phyloP scores from a whole-genome alignment of 495 filamentous ascomycete species.

The Zalerion maritima region DNA sequence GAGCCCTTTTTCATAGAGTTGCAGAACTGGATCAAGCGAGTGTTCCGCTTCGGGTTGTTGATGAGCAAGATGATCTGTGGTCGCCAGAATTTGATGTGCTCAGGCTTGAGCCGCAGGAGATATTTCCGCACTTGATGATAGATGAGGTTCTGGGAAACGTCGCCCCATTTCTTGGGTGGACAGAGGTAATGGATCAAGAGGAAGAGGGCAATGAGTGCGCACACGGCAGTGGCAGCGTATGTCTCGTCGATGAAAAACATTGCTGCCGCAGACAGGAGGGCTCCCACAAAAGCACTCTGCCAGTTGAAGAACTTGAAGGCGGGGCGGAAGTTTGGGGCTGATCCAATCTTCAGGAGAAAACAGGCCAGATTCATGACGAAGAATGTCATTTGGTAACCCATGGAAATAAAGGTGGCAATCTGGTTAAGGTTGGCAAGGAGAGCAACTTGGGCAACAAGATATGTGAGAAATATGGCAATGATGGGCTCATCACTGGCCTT shows the following conservation, averaged over 20 bases:
- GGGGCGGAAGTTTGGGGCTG: conserved; percentile 81
- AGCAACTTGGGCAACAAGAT: conserved; percentile 58
- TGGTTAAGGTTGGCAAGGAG: conserved; percentile 79
- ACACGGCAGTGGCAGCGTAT: conserved; percentile 64
- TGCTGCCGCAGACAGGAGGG: conserved; percentile 55
- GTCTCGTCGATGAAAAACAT: conserved; percentile 87
- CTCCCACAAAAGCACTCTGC: conserved; percentile 63
- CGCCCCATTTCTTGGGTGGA: conserved; percentile 78
- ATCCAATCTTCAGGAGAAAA: conserved; percentile 79
- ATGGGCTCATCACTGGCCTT: conserved; percentile 62
- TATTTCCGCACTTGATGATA: conserved; percentile 91
- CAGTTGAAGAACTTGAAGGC: conserved; percentile 82
- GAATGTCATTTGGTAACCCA: conserved; percentile 73
- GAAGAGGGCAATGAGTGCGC: conserved; percentile 59
- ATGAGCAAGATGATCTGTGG: conserved; percentile 75
- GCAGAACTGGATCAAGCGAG: conserved; percentile 76
- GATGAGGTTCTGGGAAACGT: conserved; percentile 78
- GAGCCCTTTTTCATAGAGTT: conserved; percentile 83
- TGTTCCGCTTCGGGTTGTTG: conserved; percentile 63
- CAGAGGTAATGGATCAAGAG: conserved; percentile 72
- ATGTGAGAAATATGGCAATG: conserved; percentile 64
- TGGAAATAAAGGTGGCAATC: conserved; percentile 76
- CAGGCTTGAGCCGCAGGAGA: conserved; percentile 62
- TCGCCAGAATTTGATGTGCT: conserved; percentile 88
- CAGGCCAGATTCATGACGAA: conserved; percentile 73